These are phyloP conservation scores for Euphorbia tirucalli DNA, from an alignment of 345 rosid genomes.

Conservation along the genomic window DNA sequence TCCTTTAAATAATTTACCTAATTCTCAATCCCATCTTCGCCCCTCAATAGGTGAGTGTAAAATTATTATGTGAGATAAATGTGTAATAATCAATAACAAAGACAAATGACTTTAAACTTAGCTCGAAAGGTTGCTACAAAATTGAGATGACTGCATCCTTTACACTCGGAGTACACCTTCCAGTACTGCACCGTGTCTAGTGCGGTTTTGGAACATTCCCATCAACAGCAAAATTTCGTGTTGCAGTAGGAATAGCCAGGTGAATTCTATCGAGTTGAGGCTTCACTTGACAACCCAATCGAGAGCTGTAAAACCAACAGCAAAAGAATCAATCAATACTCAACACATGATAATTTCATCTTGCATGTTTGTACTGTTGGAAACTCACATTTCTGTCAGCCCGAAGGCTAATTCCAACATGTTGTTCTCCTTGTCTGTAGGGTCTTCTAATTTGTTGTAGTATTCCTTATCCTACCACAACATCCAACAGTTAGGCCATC, in stretches of 20 bases:
- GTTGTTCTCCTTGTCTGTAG: constrained; percentile 95
- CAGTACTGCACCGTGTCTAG: constrained; percentile 27
- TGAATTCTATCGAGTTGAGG: constrained; percentile 85
- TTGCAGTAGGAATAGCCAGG: constrained; percentile 76
- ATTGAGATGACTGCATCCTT: constrained; percentile 25
- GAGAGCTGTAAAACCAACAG: constrained; percentile 50
- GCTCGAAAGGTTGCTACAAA: constrained; percentile 32
- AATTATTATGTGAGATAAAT: constrained; percentile 8
- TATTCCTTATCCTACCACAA: constrained; percentile 59
- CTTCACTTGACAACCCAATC: constrained; percentile 79
- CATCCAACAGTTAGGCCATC: constrained; percentile 10
- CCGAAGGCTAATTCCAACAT: constrained; percentile 97
- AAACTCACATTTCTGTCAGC: constrained; percentile 79
- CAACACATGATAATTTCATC: not conserved
- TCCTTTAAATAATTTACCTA: not conserved
- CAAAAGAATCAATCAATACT: constrained; percentile 2
- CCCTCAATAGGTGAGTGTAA: no score
- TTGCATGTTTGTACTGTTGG: not conserved
- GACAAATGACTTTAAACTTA: constrained; percentile 3
- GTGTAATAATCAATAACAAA: not conserved
- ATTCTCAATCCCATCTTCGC: not conserved
- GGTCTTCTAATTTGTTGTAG: constrained; percentile 91
- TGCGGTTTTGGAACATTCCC: constrained; percentile 88
- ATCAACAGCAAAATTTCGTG: constrained; percentile 87
- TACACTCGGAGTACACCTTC: constrained; percentile 16